Evolutionary conservation across 1,284 basidiomycete species (phyloP), one percentile per base, ranked within the genome.

Genomic region (Ceratobasidium sp.): DNA sequence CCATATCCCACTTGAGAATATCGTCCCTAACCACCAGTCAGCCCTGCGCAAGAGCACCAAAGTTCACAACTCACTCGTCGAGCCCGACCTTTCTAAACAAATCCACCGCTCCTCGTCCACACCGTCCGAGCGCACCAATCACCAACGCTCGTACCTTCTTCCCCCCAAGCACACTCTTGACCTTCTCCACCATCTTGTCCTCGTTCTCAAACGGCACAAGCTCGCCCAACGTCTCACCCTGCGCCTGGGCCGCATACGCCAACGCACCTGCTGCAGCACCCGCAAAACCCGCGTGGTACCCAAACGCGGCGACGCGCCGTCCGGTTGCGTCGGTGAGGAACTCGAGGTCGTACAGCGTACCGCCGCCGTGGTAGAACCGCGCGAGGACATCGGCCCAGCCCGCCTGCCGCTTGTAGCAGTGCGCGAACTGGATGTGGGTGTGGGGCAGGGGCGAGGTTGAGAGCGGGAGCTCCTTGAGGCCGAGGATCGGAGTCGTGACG

Each of bases 371-470:
- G 80, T 88, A 84, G 85, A 99, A 99, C 53, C 97, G 92, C 36
- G 87, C 84, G 51, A 99, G 88, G 33, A 99, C 89, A 62, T 89
- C 85, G 18, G 88, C 86, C 96, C 97, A 99, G 48, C 97, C 97
- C 1, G 86, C 94, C 81, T 99, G 97, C 63, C 89, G 84, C 84
- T 99, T 99, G 87, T 95, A 99, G 83, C 96, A 98, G 82, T 99
- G 97, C 1, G 96, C 96, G 77, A 99, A 99, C 80, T 98, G 96
- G 81, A 99, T 96, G 82, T 99, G 97, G 9, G 93, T 96, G 83
- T 98, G 95, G 12, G 87, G 88, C 21, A 98, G 84, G 21, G 95
- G 92, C 53, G 89, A 88, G 51, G 86, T 85, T 53, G 93, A 95
- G 74, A 84, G 87, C 48, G 92, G 89, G 23, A 99, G 88, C 81